Conservation (phyloP, 352 stramenopile species). For the Phytophthora gonapodyides region DNA sequence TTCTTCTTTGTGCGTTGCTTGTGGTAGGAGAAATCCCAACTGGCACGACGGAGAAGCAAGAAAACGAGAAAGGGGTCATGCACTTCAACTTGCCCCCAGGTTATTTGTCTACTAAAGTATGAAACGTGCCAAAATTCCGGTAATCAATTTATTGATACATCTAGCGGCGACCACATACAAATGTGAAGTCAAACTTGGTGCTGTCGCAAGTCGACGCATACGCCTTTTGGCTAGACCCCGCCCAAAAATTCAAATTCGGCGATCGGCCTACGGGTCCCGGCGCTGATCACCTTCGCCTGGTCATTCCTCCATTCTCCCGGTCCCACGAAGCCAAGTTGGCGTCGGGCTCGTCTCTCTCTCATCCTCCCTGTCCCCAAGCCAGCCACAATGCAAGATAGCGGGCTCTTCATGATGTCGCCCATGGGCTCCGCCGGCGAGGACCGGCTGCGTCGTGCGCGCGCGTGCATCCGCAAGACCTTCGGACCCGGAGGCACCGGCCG, state of each 20-base stretch:
- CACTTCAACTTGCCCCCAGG: slow-evolving; percentile 38
- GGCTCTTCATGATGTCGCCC: slow-evolving; percentile 50
- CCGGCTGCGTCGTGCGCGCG: slow-evolving; percentile 43
- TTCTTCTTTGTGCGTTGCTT: not conserved
- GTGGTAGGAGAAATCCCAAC: slow-evolving; percentile 11
- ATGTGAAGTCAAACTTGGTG: too few species aligned
- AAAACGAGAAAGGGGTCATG: slow-evolving; percentile 6
- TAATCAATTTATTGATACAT: too few species aligned
- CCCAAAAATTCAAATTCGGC: slow-evolving; percentile 40
- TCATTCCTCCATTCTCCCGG: slow-evolving; percentile 14
- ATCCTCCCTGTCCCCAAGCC: not conserved
- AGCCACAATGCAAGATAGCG: slow-evolving; percentile 28
- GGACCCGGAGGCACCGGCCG: slow-evolving; percentile 25
- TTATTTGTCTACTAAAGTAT: too few species aligned
- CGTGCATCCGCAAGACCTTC: slow-evolving; percentile 53
- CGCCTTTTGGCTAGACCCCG: not conserved
- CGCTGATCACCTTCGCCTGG: not conserved
- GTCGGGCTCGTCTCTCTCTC: not conserved
- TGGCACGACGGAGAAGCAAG: slow-evolving; percentile 12
- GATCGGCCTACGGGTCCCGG: not conserved
- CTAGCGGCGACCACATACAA: too few species aligned
- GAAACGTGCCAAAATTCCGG: too few species aligned
- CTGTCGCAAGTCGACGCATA: too few species aligned
- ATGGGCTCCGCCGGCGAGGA: slow-evolving; percentile 48
- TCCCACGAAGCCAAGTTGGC: not conserved